Evolutionary conservation across 768 basidiomycete genomes (phyloP).

Genomic region (Daedaleopsis sinensis): DNA sequence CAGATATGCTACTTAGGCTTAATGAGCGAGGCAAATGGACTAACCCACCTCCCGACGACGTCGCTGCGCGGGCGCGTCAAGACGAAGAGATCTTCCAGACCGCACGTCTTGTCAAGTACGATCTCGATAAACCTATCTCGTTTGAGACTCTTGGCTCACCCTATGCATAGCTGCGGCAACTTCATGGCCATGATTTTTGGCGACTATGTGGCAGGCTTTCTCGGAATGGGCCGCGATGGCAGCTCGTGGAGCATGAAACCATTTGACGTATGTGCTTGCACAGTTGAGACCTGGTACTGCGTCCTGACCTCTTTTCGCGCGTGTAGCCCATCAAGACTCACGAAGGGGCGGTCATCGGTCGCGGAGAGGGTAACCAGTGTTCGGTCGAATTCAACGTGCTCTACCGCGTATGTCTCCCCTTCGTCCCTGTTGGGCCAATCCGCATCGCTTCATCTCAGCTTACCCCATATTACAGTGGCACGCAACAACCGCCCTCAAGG

Average conservation of each 20-base stretch:
- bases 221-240: constrained; percentile 53
- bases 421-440: constrained; percentile 9
- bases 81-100: constrained; percentile 66
- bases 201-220: constrained; percentile 61
- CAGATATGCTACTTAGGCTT: constrained; percentile 51
- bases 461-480: constrained; percentile 32
- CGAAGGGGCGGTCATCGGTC: constrained; percentile 19
- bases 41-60: constrained; percentile 38
- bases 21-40: constrained; percentile 55
- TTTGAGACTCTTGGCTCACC: not conserved
- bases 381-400: constrained; percentile 75
- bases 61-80: constrained; percentile 32
- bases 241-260: constrained; percentile 54
- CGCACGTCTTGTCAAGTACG: constrained; percentile 54
- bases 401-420: constrained; percentile 37
- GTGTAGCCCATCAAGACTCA: constrained; percentile 23
- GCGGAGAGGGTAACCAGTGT: constrained; percentile 73
- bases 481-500: constrained; percentile 31
- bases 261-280: constrained; percentile 38
- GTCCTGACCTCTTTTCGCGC: no score
- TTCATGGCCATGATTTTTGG: constrained; percentile 57
- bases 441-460: constrained; percentile 2
- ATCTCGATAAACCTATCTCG: not conserved
- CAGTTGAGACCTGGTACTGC: constrained; percentile 3
- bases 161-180: constrained; percentile 42